These are phyloP conservation scores for Fusarium multiceps DNA, from an alignment of 2,329 filamentous ascomycete species.

Conservation along the genomic window DNA sequence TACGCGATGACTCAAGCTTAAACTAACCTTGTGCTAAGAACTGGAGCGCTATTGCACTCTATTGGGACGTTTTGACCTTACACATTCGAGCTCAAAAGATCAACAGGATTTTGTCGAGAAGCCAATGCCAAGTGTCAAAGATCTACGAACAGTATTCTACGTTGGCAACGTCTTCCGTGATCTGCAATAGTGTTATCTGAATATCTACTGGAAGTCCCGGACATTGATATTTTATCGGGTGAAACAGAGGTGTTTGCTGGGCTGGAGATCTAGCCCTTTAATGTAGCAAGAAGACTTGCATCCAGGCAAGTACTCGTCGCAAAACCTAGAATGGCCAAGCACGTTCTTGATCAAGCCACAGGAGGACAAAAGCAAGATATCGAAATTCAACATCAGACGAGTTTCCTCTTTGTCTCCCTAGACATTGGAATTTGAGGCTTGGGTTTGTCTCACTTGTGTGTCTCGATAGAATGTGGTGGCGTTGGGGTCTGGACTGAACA, in stretches of 20 bases:
- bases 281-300: background rate
- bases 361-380: background rate
- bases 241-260: background rate
- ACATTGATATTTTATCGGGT: background rate
- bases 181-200: background rate
- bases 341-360: conserved; percentile 8
- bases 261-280: background rate
- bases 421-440: conserved; percentile 11
- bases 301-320: background rate
- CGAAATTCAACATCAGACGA: background rate
- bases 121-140: no score
- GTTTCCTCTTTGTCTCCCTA: background rate
- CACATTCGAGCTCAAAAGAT: background rate
- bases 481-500: conserved; percentile 18
- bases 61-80: background rate
- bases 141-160: background rate
- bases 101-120: background rate
- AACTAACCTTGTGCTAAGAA: background rate
- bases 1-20: conserved; percentile 3
- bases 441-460: background rate
- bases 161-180: background rate
- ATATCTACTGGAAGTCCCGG: background rate
- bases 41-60: accelerated
- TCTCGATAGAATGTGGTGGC: conserved; percentile 12
- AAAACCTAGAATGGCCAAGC: background rate